Base-by-base conservation (phyloP, 2,329 filamentous ascomycete species). In the Colletotrichum kahawae region DNA sequence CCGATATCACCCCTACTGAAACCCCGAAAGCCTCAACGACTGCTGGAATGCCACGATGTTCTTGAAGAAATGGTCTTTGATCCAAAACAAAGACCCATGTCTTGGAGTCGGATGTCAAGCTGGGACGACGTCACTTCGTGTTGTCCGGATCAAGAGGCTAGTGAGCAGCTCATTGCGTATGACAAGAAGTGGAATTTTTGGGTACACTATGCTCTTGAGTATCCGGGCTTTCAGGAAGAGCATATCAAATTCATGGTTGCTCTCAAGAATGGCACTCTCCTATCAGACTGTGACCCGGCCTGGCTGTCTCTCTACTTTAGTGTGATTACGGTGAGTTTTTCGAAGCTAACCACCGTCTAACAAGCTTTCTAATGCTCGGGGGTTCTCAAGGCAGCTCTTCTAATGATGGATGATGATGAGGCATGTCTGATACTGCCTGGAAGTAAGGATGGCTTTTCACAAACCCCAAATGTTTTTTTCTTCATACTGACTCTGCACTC, bases 81-180 rank as follows among this genome's bases (percentile, higher is more conserved):
- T 9, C 12, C 65, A 4, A 14, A 21, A 16, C 14, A 13, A 9
- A 16, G 24, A 24, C 16, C 54, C 14, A 38, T 13, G 7, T 16
- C 21, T 10, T 59, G 24, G 24, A 10, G 8, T 7, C 14, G 33
- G 27, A 68, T 38, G 7, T 24, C 16, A 8, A 24, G 21, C 10
- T 68, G 66, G 66, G 33, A 31, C 4, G 31, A 57, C 24, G 43
- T 68, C 34, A 29, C 31, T 8, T 12, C 10, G 43, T 51, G 43
- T 51, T 21, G 29, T 29, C 54, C 54, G 7, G 12, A 21, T 27
- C 66, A 93, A 29, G 18, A n/a, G 12, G 12, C 60, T 2, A 76
- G 67, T 56, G 51, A 70, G 27, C 59, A 43, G 21, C 71, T 76
- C 14, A 33, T 76, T 13, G 71, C 71, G 2, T 76, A 67, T 18